Percentiles rank a stretch among this genome's conserved stretches.
Evolutionary conservation across 2,329 filamentous ascomycete genomes (phyloP).

Genomic region (Alternaria arbusti): DNA sequence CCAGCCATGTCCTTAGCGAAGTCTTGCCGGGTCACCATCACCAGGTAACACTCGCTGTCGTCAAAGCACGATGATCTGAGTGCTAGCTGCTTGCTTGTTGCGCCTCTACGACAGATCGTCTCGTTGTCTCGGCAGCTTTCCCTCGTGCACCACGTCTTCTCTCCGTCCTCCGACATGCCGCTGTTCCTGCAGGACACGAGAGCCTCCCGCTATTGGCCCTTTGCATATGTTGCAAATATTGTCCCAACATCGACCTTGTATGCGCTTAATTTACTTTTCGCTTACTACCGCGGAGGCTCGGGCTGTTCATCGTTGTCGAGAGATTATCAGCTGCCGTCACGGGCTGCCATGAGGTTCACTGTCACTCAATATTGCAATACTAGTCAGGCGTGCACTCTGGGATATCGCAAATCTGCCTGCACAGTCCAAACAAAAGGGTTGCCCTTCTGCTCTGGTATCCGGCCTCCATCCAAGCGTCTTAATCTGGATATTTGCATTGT

Average conservation of each 20-base stretch:
- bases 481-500: slow-evolving; percentile 3
- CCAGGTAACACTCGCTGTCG: slow-evolving; percentile 17
- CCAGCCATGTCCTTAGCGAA: slow-evolving; percentile 31
- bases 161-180: slow-evolving; percentile 15
- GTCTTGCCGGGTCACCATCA: slow-evolving; percentile 29
- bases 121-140: slow-evolving; percentile 14
- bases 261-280: slow-evolving; percentile 37
- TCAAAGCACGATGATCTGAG: slow-evolving; percentile 30
- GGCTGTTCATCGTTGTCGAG: slow-evolving; percentile 10
- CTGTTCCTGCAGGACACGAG: slow-evolving; percentile 36
- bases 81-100: slow-evolving; percentile 25
- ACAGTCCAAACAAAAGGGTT: not conserved
- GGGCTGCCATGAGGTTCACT: slow-evolving; percentile 9
- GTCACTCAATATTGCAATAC: not conserved
- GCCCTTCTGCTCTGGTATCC: not conserved
- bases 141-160: slow-evolving; percentile 10
- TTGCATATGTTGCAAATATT: slow-evolving; percentile 27
- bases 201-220: slow-evolving; percentile 25
- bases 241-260: slow-evolving; percentile 32
- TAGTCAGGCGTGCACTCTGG: not conserved
- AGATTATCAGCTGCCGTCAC: slow-evolving; percentile 28
- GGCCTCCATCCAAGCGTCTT: not conserved
- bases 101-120: slow-evolving; percentile 7
- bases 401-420: not conserved
- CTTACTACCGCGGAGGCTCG: slow-evolving; percentile 8